Conservation (phyloP, 495 filamentous ascomycete species). For the Aspergillus campestris region DNA sequence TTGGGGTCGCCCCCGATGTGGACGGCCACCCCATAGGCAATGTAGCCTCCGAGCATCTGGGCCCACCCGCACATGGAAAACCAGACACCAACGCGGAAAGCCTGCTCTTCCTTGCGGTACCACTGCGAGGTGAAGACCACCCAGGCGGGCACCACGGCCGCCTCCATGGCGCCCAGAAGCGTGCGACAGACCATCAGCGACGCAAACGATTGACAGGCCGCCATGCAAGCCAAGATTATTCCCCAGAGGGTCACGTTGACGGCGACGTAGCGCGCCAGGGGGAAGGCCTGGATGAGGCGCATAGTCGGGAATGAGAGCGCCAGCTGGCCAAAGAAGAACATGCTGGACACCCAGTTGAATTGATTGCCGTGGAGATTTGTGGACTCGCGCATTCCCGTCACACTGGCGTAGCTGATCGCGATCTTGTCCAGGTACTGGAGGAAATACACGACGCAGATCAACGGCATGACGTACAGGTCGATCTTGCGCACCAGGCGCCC, state of each 20-base stretch:
- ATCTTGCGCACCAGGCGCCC: conserved; percentile 27
- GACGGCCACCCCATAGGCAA: conserved; percentile 50
- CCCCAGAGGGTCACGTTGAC: conserved; percentile 45
- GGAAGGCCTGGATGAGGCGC: conserved; percentile 36
- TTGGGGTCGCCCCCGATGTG: conserved; percentile 13
- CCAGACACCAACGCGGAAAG: conserved; percentile 41
- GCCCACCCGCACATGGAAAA: conserved; percentile 45
- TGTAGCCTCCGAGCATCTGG: conserved; percentile 45
- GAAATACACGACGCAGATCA: conserved; percentile 21
- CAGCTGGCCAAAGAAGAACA: conserved; percentile 37
- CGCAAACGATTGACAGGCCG: conserved; percentile 37
- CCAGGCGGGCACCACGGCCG: conserved; percentile 46
- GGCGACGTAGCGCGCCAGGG: conserved; percentile 43
- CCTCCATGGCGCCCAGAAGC: conserved; percentile 54
- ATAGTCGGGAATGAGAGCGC: conserved; percentile 36
- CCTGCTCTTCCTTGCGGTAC: conserved; percentile 47
- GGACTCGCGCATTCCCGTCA: conserved; percentile 27
- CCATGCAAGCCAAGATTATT: conserved; percentile 46
- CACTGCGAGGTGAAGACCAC: conserved; percentile 38
- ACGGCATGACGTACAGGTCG: conserved; percentile 38
- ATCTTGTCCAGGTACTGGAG: conserved; percentile 44
- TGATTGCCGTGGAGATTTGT: conserved; percentile 28
- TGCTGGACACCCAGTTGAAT: conserved; percentile 35
- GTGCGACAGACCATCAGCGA: conserved; percentile 36
- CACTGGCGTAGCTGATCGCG: conserved; percentile 34